phyloP scores from a whole-genome alignment of 495 filamentous ascomycete species.

The Annulohypoxylon stygium region DNA sequence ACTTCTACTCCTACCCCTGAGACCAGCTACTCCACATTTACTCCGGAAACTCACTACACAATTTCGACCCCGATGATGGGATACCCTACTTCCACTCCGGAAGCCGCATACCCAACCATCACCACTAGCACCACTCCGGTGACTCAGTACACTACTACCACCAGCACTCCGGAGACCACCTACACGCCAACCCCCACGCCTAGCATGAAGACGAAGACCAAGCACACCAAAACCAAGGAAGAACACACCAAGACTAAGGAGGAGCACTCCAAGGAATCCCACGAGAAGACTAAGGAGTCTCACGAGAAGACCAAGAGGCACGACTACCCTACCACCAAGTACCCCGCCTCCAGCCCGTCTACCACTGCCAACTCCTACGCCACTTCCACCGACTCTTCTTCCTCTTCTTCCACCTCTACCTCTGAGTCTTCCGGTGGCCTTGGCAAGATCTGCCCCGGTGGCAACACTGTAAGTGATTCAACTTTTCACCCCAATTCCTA shows the following conservation, averaged over 20 bases:
- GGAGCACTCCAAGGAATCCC: slow-evolving; percentile 17
- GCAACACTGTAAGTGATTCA: slow-evolving; percentile 18
- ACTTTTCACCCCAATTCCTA: background rate
- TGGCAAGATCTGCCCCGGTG: slow-evolving; percentile 23
- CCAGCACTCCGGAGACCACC: background rate
- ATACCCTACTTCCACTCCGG: slow-evolving; percentile 30
- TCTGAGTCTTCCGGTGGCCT: slow-evolving; percentile 19
- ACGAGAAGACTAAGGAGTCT: slow-evolving; percentile 17
- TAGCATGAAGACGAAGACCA: slow-evolving; percentile 5
- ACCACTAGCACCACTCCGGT: background rate
- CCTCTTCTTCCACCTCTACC: background rate
- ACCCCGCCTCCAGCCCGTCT: slow-evolving; percentile 18
- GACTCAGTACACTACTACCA: slow-evolving; percentile 13
- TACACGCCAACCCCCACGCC: background rate
- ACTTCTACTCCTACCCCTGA: slow-evolving; percentile 16
- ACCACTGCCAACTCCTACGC: slow-evolving; percentile 12
- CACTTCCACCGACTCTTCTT: background rate
- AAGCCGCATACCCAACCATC: background rate
- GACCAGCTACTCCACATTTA: slow-evolving; percentile 17
- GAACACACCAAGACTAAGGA: slow-evolving; percentile 1
- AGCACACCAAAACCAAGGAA: slow-evolving; percentile 16
- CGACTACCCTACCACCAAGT: slow-evolving; percentile 11
- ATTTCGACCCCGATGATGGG: slow-evolving; percentile 14
- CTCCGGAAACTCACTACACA: slow-evolving; percentile 2
- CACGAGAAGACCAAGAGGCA: slow-evolving; percentile 21